Evolutionary conservation across 345 rosid species (phyloP), one percentile per base, ranked within the genome.

Genomic region (Murraya koenigii): DNA sequence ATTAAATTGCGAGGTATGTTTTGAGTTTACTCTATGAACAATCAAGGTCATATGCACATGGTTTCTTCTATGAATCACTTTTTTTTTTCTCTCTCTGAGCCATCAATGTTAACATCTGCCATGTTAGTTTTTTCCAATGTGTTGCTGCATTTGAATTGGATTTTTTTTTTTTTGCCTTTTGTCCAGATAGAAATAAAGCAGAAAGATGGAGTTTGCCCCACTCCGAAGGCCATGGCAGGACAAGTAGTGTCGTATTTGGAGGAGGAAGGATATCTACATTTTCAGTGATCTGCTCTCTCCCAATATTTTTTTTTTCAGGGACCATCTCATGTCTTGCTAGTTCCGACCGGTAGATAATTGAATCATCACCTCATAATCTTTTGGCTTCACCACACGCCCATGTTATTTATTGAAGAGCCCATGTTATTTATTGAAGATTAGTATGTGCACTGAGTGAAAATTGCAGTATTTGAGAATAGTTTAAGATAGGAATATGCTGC

Each of bases 141-240:
- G 49, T 44, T 44, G 49, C 49, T 44, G 49, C 49, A 13, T 44
- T 44, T 80, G 35, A 60, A 75, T 26, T 36, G 54, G 25, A 47
- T 39, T 0, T 33, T 33, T 25, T 4, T 25, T 52, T 2, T 25
- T 23, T 54, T 61, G 22, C 49, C 20, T 22, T 49, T 66, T 25
- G 52, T 84, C 73, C 89, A 95, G 94, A 91, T 95, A 80, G 94
- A 93, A 86, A 64, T 95, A 63, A 72, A 79, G 61, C 87, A 87
- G 88, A 87, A 78, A 72, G 89, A 87, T 30, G 97, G 96, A 83
- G 83, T 77, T 64, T 93, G 97, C 85, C 91, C 93, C 33, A 38
- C 91, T 6, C 93, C 97, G n/a, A 77, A 61, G 60, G 87, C 83
- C 33, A 90, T 92, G 99, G 93, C 94, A 20, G 93, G 85, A 72